phyloP scores from a whole-genome alignment of 2,329 filamentous ascomycete genomes.

The Apiospora arundinis region DNA sequence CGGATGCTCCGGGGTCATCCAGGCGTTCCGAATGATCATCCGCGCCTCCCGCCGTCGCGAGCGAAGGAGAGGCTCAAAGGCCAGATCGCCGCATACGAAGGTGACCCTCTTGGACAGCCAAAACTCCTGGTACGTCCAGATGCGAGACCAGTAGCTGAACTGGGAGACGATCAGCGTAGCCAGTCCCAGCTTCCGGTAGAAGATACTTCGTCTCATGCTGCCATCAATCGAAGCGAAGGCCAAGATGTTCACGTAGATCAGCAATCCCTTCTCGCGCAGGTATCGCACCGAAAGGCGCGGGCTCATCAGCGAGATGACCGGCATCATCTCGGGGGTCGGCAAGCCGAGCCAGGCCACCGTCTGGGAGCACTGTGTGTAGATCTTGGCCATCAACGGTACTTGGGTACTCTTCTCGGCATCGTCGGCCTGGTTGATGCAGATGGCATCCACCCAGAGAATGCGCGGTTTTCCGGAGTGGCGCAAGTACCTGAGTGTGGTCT shows the following conservation, averaged over 20 bases:
- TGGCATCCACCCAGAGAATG: constrained; percentile 26
- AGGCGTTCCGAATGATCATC: neutral
- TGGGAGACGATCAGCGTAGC: neutral
- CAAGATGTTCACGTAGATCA: neutral
- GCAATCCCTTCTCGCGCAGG: neutral
- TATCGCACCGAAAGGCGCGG: neutral
- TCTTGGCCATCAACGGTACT: constrained; percentile 23
- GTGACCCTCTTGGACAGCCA: neutral
- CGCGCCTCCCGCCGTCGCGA: neutral
- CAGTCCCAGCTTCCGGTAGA: neutral
- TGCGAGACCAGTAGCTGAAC: neutral
- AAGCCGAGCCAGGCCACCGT: neutral
- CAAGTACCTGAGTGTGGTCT: neutral
- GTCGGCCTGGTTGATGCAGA: constrained; percentile 28
- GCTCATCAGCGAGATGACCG: neutral
- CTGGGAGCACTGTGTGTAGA: constrained; percentile 20
- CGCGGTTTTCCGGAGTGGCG: neutral
- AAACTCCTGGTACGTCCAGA: constrained; percentile 1
- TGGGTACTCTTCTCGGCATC: constrained; percentile 6
- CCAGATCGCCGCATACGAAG: neutral
- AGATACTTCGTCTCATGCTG: neutral
- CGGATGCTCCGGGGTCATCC: neutral
- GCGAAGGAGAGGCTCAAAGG: neutral
- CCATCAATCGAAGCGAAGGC: neutral
- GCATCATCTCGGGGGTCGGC: neutral